Evolutionary conservation across 2,329 filamentous ascomycete species (phyloP), one percentile per base, ranked within the genome.

Genomic region (Penicillium italicum): DNA sequence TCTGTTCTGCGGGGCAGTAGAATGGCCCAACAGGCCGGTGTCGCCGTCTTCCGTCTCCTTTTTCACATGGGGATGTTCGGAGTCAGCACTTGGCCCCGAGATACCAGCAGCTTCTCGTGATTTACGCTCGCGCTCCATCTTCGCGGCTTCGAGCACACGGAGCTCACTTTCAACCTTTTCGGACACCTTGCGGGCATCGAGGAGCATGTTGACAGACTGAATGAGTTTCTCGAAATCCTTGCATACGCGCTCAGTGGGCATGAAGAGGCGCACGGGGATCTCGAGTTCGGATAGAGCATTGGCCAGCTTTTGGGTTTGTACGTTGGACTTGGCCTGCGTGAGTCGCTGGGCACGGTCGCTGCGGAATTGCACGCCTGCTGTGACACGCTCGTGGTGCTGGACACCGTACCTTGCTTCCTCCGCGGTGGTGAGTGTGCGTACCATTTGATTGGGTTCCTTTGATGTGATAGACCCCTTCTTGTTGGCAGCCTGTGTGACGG

Each of bases 281-380:
- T 75, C 76, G 41, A 80, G 69, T 55, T 80, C 78, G 2, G 76
- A 72, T 20, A 80, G 69, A 1, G 78, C 78, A 37, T 74, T 72
- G 30, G 72, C 74, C 42, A 80, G 73, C 61, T 80, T 80, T 59
- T 76, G 74, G 0, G 77, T 76, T 59, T 80, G 78, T 2, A 79
- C 75, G 57, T 79, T 78, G 30, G 76, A 79, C 63, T 80, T 80
- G 31, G 78, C 78, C 58, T 79, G 77, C 4, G 76, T 77, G 50
- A 79, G 72, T 57, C 79, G 77, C 53, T 77, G 75, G 45, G 77
- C 76, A 58, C 76, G 77, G 59, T 80, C 78, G 61, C 91, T 91
- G 12, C 93, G 89, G 81, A 97, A 97, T 14, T 90, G 88, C 34
- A 96, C 90, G 7, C 94, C 93, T 9, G 87, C 88, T 1, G 88